These are phyloP conservation scores for Aspergillus awamori DNA, from an alignment of 2,329 filamentous ascomycete species.

Conservation along the genomic window DNA sequence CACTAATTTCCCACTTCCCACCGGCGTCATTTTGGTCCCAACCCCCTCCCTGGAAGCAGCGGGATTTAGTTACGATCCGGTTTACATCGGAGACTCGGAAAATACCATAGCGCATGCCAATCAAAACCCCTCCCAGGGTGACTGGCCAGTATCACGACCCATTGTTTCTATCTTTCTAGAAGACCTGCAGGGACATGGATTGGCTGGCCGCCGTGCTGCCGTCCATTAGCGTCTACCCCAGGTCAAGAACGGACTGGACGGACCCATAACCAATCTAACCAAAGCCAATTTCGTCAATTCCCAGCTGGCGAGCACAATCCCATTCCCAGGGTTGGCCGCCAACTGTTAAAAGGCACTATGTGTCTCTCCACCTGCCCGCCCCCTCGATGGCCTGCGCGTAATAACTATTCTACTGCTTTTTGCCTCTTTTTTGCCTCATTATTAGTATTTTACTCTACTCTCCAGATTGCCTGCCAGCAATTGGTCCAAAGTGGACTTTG, in stretches of 20 bases:
- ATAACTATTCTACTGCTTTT: background rate
- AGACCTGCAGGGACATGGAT: slow-evolving; percentile 21
- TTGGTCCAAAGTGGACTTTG: slow-evolving; percentile 8
- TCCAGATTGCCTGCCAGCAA: slow-evolving; percentile 11
- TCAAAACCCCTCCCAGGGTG: slow-evolving; percentile 20
- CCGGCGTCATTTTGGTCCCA: slow-evolving; percentile 15
- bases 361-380: slow-evolving; percentile 14
- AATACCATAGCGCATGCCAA: slow-evolving; percentile 20
- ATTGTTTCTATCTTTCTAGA: slow-evolving; percentile 24
- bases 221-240: slow-evolving; percentile 31
- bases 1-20: slow-evolving; percentile 16
- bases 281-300: slow-evolving; percentile 21
- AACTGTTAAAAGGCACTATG: slow-evolving; percentile 19
- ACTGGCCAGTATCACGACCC: slow-evolving; percentile 16
- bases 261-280: slow-evolving; percentile 12
- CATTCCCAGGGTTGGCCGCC: slow-evolving; percentile 12
- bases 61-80: slow-evolving; percentile 18
- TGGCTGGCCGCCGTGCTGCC: slow-evolving; percentile 15
- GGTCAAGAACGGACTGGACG: slow-evolving; percentile 24
- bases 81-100: slow-evolving; percentile 20
- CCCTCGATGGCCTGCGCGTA: slow-evolving; percentile 7
- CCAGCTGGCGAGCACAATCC: slow-evolving; percentile 20
- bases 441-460: background rate
- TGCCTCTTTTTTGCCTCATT: background rate
- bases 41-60: slow-evolving; percentile 17